Evolutionary conservation across 352 stramenopile species (phyloP).

Genomic region (Globisporangium nagaii): DNA sequence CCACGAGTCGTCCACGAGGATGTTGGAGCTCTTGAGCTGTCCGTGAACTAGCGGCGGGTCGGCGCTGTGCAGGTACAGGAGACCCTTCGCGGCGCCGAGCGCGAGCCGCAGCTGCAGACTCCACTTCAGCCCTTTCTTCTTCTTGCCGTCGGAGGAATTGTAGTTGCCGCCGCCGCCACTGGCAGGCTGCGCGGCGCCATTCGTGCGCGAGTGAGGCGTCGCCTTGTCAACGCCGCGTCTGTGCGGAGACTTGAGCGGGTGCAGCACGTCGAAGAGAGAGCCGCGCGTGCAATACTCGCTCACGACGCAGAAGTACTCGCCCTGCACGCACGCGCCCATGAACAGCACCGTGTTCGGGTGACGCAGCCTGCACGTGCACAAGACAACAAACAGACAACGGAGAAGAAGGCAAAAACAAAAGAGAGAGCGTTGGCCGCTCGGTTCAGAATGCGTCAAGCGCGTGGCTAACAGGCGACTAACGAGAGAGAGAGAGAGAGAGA

Average conservation of each 20-base stretch:
- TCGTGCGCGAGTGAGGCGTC: constrained; percentile 10
- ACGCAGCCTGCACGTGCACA: constrained; percentile 58
- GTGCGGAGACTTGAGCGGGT: constrained; percentile 34
- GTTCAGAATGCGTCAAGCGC: constrained; percentile 4
- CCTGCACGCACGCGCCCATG: constrained; percentile 95
- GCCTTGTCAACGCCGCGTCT: constrained; percentile 7
- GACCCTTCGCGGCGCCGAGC: constrained; percentile 64
- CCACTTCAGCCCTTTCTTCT: constrained; percentile 75
- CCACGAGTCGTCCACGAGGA: constrained; percentile 86
- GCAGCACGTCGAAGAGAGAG: constrained; percentile 94
- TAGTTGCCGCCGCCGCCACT: constrained; percentile 7
- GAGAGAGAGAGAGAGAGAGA: background rate
- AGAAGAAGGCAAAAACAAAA: background rate
- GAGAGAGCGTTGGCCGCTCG: background rate
- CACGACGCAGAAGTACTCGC: constrained; percentile 95
- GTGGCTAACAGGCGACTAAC: background rate
- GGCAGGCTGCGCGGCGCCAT: constrained; percentile 2
- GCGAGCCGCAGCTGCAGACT: constrained; percentile 76
- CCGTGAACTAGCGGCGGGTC: constrained; percentile 81
- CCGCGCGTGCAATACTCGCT: constrained; percentile 94
- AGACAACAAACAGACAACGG: background rate
- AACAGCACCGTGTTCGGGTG: constrained; percentile 99
- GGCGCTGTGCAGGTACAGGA: constrained; percentile 82
- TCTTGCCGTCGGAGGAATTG: constrained; percentile 22
- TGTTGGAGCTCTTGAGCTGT: constrained; percentile 86